Evolutionary conservation across 345 rosid species (phyloP), one percentile per base, ranked within the genome.

Genomic region (Viola odorata): DNA sequence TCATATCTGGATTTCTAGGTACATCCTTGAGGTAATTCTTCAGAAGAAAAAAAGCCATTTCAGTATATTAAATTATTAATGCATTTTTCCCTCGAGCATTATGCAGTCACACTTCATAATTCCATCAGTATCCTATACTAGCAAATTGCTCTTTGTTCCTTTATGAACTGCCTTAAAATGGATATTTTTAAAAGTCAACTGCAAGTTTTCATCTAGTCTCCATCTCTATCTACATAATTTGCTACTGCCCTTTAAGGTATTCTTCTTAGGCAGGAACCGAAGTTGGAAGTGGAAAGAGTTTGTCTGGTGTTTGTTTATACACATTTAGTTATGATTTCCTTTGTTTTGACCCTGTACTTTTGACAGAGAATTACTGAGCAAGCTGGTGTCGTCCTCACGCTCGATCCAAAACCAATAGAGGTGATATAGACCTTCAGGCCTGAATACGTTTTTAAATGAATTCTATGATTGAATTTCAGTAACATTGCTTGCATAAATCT

Each of bases 341-440:
- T 12, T 69, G 38, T 50, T 66, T 36, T 45, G 58, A 42, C 1
- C 64, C 12, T 53, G 16, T 45, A 6, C 11, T 42, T 69, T 51
- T 67, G 69, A 75, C 85, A 92, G 98, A 87, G 96, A 76, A 92
- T 92, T 75, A 92, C 97, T 23, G 98, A 89, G 73, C 97, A 92
- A 89, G 87, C 85, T 62, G 99, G 99, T 37, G 96, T 87, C 58
- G 97, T 92, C 60, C 86, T 92, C 60, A 41, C 95, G 0, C 91
- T 92, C 60, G 99, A 94, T 73, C 99, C 97, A 32, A 94, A 94
- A 65, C 97, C 96, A 7, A 94, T 89, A 0, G 87, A 87, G 96
- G 98, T 89, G 16, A 70, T 38, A 37, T 4, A 40, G 23, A 49
- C 60, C 37, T 42, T 42, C 57, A 45, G 16, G 8, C 15, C 47